These are phyloP conservation scores for Orbilia javanica DNA, from an alignment of 2,329 filamentous ascomycete species.

Conservation along the genomic window DNA sequence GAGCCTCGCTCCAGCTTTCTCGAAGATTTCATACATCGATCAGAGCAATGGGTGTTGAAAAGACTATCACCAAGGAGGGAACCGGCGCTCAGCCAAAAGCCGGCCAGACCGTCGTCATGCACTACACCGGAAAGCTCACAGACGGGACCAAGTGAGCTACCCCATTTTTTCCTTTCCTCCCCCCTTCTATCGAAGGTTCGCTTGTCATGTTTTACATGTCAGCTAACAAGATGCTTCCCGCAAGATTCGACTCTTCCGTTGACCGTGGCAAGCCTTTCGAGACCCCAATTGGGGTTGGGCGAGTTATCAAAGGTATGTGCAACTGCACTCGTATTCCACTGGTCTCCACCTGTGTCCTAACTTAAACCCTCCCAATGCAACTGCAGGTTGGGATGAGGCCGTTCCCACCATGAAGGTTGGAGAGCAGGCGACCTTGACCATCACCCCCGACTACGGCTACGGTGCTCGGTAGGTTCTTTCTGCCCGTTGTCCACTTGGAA, in stretches of 20 bases:
- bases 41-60: slow-evolving; percentile 77
- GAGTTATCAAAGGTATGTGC: slow-evolving; percentile 78
- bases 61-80: slow-evolving; percentile 74
- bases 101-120: slow-evolving; percentile 83
- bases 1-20: slow-evolving; percentile 57
- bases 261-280: slow-evolving; percentile 79
- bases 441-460: slow-evolving; percentile 70
- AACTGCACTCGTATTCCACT: no score
- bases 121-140: slow-evolving; percentile 91
- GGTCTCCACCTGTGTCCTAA: background rate
- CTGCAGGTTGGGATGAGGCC: slow-evolving; percentile 78
- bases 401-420: slow-evolving; percentile 85
- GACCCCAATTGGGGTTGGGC: slow-evolving; percentile 82
- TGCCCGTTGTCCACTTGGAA: background rate
- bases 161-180: no score
- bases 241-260: slow-evolving; percentile 84
- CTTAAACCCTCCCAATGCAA: background rate
- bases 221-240: background rate
- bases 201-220: background rate
- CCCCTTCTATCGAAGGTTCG: no score
- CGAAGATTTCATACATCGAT: slow-evolving; percentile 52
- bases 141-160: slow-evolving; percentile 72
- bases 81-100: slow-evolving; percentile 70
- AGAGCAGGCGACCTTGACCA: slow-evolving; percentile 88
- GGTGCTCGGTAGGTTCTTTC: slow-evolving; percentile 33